These are phyloP conservation scores for Dactylonectria macrodidyma DNA, from an alignment of 2,329 filamentous ascomycete genomes.

Conservation along the genomic window DNA sequence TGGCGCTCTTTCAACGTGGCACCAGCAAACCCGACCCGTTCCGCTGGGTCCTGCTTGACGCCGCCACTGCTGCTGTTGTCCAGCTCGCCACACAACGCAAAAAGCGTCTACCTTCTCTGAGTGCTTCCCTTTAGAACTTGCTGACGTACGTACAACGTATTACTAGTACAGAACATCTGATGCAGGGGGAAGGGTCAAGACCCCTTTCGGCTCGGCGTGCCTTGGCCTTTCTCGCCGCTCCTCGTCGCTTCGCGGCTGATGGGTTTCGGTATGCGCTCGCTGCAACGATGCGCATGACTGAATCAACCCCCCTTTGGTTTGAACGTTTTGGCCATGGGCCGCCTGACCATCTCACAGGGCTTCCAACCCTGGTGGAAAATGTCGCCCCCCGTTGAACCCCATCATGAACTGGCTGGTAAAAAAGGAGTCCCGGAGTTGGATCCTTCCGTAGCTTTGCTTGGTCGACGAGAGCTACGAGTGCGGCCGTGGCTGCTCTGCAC, in stretches of 20 bases:
- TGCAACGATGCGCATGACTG: constrained; percentile 24
- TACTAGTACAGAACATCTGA: too few relatives aligned
- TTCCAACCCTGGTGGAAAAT: neutral
- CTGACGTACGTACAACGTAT: neutral
- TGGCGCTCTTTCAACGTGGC: constrained; percentile 24
- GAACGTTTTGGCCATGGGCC: constrained; percentile 2
- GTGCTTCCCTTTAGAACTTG: constrained; percentile 4
- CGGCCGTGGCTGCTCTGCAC: constrained; percentile 6
- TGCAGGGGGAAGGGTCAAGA: constrained; percentile 9
- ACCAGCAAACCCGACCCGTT: constrained; percentile 31
- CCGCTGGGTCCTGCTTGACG: constrained; percentile 14
- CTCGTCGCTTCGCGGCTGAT: constrained; percentile 6
- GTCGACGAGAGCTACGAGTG: neutral
- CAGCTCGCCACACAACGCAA: constrained; percentile 17
- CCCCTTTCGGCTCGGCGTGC: neutral
- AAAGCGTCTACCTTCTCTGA: constrained; percentile 1
- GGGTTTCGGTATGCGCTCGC: constrained; percentile 22
- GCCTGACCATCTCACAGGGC: constrained; percentile 22
- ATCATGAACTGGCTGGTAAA: neutral
- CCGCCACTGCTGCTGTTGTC: neutral
- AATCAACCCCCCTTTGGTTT: neutral
- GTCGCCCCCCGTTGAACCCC: neutral
- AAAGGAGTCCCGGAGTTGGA: constrained; percentile 1
- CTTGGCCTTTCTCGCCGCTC: constrained; percentile 10
- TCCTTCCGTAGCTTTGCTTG: neutral